Percentiles rank a stretch among this genome's conserved stretches.
These are phyloP conservation scores for Mycena maculata DNA, from an alignment of 768 basidiomycete species.

Conservation along the genomic window DNA sequence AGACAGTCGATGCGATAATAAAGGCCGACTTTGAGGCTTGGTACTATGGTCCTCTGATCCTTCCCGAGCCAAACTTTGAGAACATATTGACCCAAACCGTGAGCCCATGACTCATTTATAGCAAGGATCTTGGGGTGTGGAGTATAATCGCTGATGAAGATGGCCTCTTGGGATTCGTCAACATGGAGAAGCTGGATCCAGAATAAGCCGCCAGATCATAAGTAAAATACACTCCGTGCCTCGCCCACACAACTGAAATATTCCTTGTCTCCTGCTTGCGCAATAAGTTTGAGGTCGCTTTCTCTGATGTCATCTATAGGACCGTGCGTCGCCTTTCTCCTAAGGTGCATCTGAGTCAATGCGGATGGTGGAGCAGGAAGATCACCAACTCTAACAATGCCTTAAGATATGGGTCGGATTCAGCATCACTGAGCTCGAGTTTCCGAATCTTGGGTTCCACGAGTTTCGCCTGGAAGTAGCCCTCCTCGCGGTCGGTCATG, in stretches of 20 bases:
- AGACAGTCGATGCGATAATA: conserved; percentile 64
- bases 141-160: conserved; percentile 79
- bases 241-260: conserved; percentile 71
- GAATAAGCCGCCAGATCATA: neutral
- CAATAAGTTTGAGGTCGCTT: conserved; percentile 60
- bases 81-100: conserved; percentile 61
- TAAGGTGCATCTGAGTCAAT: conserved; percentile 37
- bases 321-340: conserved; percentile 49
- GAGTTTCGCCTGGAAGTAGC: conserved; percentile 67
- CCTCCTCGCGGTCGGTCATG: conserved; percentile 44
- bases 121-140: conserved; percentile 55
- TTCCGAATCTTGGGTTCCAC: conserved; percentile 56
- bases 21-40: conserved; percentile 52
- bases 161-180: conserved; percentile 45
- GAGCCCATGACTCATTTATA: conserved; percentile 51
- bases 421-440: conserved; percentile 55
- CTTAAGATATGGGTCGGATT: conserved; percentile 51
- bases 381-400: conserved; percentile 63
- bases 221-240: conserved; percentile 47
- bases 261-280: conserved; percentile 54
- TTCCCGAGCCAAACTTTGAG: conserved; percentile 65
- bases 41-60: conserved; percentile 55
- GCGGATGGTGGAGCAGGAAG: neutral
- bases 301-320: conserved; percentile 35
- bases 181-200: conserved; percentile 59